These are phyloP conservation scores for Lyophyllum shimeji DNA, from an alignment of 768 basidiomycete species.

Conservation along the genomic window DNA sequence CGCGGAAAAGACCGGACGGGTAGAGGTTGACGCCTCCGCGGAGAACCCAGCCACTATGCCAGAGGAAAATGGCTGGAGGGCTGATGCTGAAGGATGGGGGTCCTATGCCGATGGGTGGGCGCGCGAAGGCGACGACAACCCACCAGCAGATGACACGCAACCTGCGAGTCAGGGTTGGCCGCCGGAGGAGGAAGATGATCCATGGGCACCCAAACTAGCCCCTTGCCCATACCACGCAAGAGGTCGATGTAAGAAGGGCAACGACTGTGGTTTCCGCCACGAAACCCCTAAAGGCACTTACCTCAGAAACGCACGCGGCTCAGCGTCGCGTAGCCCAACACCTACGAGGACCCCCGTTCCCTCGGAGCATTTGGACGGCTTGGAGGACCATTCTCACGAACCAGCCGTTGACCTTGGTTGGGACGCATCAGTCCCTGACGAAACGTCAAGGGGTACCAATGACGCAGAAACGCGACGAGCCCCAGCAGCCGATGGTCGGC, in stretches of 20 bases:
- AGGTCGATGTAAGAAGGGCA: conserved; percentile 11
- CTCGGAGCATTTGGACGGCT: neutral
- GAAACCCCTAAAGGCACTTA: neutral
- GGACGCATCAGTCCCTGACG: neutral
- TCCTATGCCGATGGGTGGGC: conserved; percentile 1
- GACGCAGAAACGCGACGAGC: neutral
- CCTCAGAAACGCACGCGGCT: neutral
- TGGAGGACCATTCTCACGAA: neutral
- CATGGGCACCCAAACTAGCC: neutral
- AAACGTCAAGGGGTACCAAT: neutral
- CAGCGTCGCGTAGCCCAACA: neutral
- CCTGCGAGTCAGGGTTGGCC: neutral
- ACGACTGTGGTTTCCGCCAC: conserved; percentile 5
- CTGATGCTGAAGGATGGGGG: conserved; percentile 12
- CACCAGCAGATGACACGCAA: neutral
- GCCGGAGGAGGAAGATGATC: neutral
- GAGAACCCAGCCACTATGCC: conserved; percentile 1
- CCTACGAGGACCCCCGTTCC: neutral
- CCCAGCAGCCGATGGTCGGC: neutral
- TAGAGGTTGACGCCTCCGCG: neutral
- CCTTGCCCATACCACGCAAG: conserved; percentile 3
- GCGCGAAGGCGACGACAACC: neutral
- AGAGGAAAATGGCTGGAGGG: conserved; percentile 15
- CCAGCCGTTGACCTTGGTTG: neutral
- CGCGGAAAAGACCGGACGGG: neutral